phyloP scores from a whole-genome alignment of 208 protist species.

The Giardia muris region DNA sequence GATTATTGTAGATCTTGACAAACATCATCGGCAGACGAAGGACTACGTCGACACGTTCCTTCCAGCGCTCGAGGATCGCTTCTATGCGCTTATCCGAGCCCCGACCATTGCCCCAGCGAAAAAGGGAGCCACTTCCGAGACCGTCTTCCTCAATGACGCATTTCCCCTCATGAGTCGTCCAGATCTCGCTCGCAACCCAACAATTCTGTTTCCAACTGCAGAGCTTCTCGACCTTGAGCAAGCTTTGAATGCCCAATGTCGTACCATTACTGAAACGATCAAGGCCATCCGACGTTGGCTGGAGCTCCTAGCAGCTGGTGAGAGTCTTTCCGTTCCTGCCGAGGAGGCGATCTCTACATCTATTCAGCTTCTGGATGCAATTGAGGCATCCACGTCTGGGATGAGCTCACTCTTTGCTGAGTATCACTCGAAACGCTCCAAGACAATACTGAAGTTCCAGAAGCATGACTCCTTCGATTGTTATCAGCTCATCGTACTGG shows the following conservation, averaged over 20 bases:
- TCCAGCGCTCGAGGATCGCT: not conserved
- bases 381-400: not conserved
- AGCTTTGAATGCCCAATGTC: not conserved
- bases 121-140: not conserved
- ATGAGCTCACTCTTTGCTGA: not conserved
- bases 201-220: not conserved
- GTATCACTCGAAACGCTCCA: not conserved
- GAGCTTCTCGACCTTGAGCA: not conserved
- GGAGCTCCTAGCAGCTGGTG: not conserved
- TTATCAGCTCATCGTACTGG: not conserved
- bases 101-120: not conserved
- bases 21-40: not conserved
- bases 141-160: not conserved
- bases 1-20: not conserved
- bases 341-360: not conserved
- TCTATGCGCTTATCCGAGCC: not conserved
- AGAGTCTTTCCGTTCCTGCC: not conserved
- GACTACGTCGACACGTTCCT: not conserved
- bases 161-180: not conserved
- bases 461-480: not conserved
- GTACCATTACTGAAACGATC: not conserved
- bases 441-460: not conserved
- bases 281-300: not conserved
- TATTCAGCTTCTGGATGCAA: not conserved
- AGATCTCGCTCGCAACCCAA: not conserved